Conservation (phyloP, 805 yeast species). For the Metahyphopichia silvanorum region DNA sequence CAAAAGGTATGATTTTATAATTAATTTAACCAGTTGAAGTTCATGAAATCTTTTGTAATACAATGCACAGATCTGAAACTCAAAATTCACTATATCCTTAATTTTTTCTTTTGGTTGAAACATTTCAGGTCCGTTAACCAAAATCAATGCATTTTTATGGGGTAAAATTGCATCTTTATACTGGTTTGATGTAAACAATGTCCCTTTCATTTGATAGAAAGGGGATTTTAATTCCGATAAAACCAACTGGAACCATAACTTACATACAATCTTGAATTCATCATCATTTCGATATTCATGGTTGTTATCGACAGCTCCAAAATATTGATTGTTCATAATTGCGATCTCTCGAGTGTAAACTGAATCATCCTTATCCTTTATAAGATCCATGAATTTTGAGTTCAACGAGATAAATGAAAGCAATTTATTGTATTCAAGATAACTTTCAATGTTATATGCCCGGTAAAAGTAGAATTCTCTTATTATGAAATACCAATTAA, state of each 20-base stretch:
- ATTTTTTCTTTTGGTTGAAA: constrained; percentile 5
- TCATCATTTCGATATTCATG: background rate
- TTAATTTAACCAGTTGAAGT: constrained; percentile 7
- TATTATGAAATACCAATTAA: constrained; percentile 23
- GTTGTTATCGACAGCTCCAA: background rate
- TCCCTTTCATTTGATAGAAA: constrained; percentile 25
- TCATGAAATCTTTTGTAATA: constrained; percentile 17
- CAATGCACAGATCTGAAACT: constrained; percentile 12
- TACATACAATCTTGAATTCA: constrained; percentile 15
- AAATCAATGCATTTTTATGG: constrained; percentile 12
- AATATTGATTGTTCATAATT: background rate
- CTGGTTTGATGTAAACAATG: constrained; percentile 20
- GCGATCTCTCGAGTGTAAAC: background rate
- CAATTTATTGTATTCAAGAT: constrained; percentile 25
- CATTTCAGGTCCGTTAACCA: constrained; percentile 11
- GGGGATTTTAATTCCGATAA: constrained; percentile 22
- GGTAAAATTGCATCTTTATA: constrained; percentile 24
- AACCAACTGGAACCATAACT: constrained; percentile 26
- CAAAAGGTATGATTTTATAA: constrained; percentile 14
- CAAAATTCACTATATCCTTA: constrained; percentile 6
- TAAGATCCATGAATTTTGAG: constrained; percentile 13
- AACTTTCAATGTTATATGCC: constrained; percentile 18
- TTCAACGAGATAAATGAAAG: constrained; percentile 16
- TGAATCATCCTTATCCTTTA: constrained; percentile 13
- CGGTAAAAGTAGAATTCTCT: constrained; percentile 16